Percentiles rank a stretch among this genome's conserved stretches.
Conservation (phyloP, 2,329 filamentous ascomycete genomes). For the Bipolaris bicolor region DNA sequence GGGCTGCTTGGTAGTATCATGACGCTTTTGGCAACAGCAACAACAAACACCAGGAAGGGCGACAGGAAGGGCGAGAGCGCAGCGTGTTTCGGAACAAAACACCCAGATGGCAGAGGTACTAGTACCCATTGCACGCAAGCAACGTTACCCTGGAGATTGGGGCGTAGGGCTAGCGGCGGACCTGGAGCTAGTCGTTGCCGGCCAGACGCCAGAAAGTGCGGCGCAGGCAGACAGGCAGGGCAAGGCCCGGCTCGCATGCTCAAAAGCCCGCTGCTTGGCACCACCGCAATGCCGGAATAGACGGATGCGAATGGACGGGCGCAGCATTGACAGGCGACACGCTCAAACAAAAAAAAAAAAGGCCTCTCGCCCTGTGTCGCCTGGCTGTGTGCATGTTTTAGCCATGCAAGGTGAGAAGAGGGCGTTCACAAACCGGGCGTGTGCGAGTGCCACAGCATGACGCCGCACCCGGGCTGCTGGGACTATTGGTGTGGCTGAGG, state of each 20-base stretch:
- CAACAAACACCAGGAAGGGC: too few relatives aligned
- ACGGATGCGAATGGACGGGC: not conserved
- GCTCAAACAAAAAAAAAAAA: not conserved
- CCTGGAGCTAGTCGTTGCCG: conserved; percentile 10
- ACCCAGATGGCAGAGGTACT: conserved; percentile 6
- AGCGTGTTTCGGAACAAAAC: not conserved
- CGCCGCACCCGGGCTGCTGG: conserved; percentile 15
- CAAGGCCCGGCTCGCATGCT: conserved; percentile 9
- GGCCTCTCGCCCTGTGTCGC: conserved; percentile 12
- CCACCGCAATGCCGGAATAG: conserved; percentile 1
- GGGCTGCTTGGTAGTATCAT: too few relatives aligned
- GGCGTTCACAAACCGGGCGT: conserved; percentile 5
- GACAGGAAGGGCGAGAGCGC: too few relatives aligned
- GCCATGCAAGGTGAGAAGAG: not conserved
- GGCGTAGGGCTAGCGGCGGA: conserved; percentile 9
- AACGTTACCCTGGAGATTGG: conserved; percentile 19
- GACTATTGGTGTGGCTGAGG: conserved; percentile 23
- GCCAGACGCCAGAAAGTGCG: conserved; percentile 4
- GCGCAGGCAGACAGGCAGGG: conserved; percentile 12
- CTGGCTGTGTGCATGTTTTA: not conserved
- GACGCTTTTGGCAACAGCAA: too few relatives aligned
- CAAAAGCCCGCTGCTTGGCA: conserved; percentile 2
- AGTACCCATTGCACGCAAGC: too few relatives aligned
- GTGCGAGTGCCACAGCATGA: conserved; percentile 19
- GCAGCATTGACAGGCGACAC: not conserved